Conservation (phyloP, 371 early-diverging fungal species). For the Dinochytrium kinnereticum region DNA sequence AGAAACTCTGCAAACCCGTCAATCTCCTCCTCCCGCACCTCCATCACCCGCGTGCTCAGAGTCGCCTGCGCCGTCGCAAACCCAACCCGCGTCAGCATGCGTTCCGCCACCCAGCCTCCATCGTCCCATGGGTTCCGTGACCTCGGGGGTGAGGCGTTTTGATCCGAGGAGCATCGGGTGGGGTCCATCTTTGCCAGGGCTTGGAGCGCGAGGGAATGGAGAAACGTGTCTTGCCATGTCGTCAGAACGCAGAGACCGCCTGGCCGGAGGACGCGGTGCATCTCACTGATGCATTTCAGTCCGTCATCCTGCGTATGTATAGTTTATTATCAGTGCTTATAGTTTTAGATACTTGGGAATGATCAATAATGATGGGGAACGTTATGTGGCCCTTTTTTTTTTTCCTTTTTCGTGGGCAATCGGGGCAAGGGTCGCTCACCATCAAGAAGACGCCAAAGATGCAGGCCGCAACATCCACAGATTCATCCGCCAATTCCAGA, state of each 20-base stretch:
- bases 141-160: not conserved
- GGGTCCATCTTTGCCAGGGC: not conserved
- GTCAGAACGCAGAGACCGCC: constrained; percentile 15
- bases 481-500: not conserved
- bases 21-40: not conserved
- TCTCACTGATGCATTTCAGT: constrained; percentile 4
- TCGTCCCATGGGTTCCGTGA: not conserved
- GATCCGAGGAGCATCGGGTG: too few relatives aligned
- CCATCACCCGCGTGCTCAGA: not conserved
- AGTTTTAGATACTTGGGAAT: too few relatives aligned
- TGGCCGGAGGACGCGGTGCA: constrained; percentile 10
- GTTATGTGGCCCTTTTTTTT: too few relatives aligned
- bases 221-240: constrained; percentile 14
- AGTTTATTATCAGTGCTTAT: too few relatives aligned
- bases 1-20: not conserved
- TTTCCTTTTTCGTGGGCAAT: too few relatives aligned
- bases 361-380: not conserved
- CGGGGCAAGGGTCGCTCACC: too few relatives aligned
- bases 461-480: not conserved
- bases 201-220: not conserved
- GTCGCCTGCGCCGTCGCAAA: constrained; percentile 14
- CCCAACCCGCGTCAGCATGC: not conserved
- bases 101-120: constrained; percentile 4
- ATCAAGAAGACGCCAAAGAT: constrained; percentile 10
- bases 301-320: constrained; percentile 5